These are phyloP conservation scores for Schizochytrium sp. DNA, from an alignment of 108 stramenopile genomes.

Conservation along the genomic window DNA sequence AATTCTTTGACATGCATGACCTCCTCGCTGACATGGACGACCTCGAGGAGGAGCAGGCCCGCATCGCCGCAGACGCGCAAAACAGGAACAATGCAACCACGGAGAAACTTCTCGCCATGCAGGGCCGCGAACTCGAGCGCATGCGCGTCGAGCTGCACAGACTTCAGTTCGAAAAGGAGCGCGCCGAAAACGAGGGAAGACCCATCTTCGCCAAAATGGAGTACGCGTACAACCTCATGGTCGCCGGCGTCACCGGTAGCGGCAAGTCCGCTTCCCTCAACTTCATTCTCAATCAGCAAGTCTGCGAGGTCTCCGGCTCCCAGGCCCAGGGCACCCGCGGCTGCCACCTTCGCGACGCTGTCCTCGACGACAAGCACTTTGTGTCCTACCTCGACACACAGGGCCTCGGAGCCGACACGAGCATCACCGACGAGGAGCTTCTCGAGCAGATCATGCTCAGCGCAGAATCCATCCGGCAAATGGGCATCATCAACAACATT, in stretches of 20 bases:
- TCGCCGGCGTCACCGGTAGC: background rate
- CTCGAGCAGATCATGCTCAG: background rate
- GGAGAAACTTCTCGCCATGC: background rate
- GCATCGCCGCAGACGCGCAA: background rate
- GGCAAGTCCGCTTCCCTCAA: slow-evolving; percentile 9
- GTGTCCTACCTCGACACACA: background rate
- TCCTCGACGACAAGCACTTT: background rate
- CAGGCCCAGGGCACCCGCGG: slow-evolving; percentile 11
- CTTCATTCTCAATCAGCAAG: background rate
- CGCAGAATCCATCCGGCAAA: background rate
- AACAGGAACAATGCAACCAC: background rate
- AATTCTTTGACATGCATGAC: background rate
- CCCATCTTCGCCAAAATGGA: background rate
- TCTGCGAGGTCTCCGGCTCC: slow-evolving; percentile 1
- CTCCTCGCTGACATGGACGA: background rate
- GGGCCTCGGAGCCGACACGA: background rate
- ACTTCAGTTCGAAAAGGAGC: background rate
- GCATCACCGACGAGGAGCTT: background rate
- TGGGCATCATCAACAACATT: slow-evolving; percentile 8
- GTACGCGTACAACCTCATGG: slow-evolving; percentile 16
- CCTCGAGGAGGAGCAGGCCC: background rate
- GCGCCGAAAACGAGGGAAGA: background rate
- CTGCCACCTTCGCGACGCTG: slow-evolving; percentile 3
- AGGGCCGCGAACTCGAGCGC: slow-evolving; percentile 8
- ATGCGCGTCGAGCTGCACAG: slow-evolving; percentile 13